Evolutionary conservation across 2,329 filamentous ascomycete genomes (phyloP).

Genomic region (Diaporthe eres): DNA sequence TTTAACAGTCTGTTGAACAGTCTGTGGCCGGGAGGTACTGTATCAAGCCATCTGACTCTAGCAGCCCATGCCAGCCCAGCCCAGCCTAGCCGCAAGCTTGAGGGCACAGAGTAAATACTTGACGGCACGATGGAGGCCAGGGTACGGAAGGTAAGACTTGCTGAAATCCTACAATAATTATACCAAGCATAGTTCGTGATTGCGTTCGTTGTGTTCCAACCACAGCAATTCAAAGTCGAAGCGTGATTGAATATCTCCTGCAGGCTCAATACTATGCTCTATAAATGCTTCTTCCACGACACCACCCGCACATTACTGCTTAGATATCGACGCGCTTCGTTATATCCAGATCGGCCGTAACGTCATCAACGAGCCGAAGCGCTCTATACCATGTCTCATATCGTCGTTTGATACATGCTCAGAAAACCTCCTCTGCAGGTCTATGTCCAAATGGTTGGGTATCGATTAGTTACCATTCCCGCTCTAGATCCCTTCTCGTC

Average conservation of each 20-base stretch:
- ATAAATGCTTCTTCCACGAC: background rate
- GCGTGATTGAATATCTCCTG: background rate
- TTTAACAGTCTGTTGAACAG: background rate
- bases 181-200: background rate
- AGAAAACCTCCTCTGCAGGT: background rate
- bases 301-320: background rate
- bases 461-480: constrained; percentile 22
- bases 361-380: background rate
- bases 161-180: too few relatives aligned
- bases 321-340: background rate
- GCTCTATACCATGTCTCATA: constrained; percentile 4
- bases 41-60: background rate
- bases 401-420: background rate
- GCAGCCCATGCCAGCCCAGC: background rate
- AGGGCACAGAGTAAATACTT: background rate
- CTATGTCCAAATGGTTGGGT: constrained; percentile 11
- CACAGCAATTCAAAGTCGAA: background rate
- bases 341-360: background rate
- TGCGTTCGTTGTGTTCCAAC: background rate
- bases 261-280: background rate
- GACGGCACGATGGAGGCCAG: background rate
- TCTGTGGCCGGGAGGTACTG: background rate
- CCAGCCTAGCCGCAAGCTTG: background rate
- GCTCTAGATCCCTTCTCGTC: constrained; percentile 14
- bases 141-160: background rate